Evolutionary conservation across 2,329 filamentous ascomycete species (phyloP).

Genomic region (Colletotrichum siamense): DNA sequence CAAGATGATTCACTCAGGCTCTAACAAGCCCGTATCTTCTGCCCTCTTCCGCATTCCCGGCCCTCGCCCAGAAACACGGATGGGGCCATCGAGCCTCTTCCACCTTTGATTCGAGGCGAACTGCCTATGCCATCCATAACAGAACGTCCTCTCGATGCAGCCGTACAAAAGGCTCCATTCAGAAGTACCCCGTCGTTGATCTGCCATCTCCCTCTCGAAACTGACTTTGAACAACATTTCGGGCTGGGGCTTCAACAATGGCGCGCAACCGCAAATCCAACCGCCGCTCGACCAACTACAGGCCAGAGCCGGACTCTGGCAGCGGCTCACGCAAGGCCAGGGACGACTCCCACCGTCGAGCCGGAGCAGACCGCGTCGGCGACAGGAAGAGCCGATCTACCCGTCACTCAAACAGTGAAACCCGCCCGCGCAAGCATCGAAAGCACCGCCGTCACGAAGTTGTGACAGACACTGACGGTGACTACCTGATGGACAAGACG

Average conservation of each 20-base stretch:
- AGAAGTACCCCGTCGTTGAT: background rate
- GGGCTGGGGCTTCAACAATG: background rate
- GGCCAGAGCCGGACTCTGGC: background rate
- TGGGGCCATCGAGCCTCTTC: background rate
- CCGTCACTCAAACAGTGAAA: background rate
- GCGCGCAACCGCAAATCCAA: background rate
- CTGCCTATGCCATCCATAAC: background rate
- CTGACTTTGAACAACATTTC: background rate
- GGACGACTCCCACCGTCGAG: background rate
- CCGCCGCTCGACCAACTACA: background rate
- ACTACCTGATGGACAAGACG: slow-evolving; percentile 3
- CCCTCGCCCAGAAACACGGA: background rate
- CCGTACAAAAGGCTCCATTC: background rate
- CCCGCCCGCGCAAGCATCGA: background rate
- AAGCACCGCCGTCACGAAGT: background rate
- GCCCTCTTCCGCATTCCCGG: background rate
- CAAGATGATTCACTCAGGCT: background rate
- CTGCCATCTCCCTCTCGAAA: background rate
- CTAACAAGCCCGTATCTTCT: background rate
- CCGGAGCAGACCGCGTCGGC: background rate
- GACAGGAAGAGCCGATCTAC: background rate
- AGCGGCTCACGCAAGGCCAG: background rate
- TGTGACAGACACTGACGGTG: slow-evolving; percentile 3
- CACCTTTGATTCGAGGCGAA: background rate
- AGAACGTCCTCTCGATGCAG: background rate